Base-by-base conservation (phyloP, 2,329 filamentous ascomycete species). In the Bipolaris cookei region DNA sequence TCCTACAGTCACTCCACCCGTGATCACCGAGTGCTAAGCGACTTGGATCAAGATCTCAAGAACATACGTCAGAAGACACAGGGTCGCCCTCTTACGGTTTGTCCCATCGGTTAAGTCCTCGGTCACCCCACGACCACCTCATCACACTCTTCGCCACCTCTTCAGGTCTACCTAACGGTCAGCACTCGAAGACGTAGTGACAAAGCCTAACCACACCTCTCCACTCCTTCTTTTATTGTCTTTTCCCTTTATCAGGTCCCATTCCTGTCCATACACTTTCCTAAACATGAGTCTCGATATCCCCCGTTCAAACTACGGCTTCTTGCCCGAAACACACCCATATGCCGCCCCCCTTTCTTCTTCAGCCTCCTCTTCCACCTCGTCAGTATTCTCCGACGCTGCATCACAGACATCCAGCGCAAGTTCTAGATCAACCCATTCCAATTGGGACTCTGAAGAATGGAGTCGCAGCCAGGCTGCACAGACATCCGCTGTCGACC, bases 381-480 rank as follows among this genome's bases (percentile, higher is more conserved):
- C 87, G 54, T 95, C 91, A 32, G 83, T 92, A 68, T 95, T 91
- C 83, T 95, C 91, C 64, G 84, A 86, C 71, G 76, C 77, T 38
- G 72, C 82, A 48, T 88, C 87, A 54, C 88, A 91, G 78, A 91
- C 90, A 51, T 86, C 89, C 68, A 88, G 88, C 59, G 87, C 88
- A 38, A 78, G 72, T 59, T 87, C 86, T 52, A 76, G 84, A 62
- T 88, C 88, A 53, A 82, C 85, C 58, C 82, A 83, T 71, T 84
- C 85, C 56, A 86, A 77, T 54, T 83, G 80, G 72, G 71, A 77
- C 59, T 71, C 69, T 20, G 69, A 74, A 51, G 71, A 77, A 62
- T 75, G 71, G 72, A 73, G 62, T 58, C 62, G 69, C 44, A 61
- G 64, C 23, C 62, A 67, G 28, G 61, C 59, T 55, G 63, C 62